Evolutionary conservation across 306 rosid genomes (phyloP).

Genomic region (Comarum palustre): DNA sequence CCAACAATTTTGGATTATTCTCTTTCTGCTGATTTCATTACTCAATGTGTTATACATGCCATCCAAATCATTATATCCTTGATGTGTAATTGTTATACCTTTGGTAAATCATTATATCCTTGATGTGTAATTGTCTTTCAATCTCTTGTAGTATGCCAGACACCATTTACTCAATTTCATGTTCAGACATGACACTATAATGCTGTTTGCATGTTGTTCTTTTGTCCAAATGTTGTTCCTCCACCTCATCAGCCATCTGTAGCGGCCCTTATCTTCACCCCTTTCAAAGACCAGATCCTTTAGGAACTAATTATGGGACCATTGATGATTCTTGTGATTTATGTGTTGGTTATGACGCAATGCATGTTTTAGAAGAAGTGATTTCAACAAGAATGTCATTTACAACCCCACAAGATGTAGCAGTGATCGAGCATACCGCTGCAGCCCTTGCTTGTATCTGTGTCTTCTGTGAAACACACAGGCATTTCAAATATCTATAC

Average conservation of each 20-base stretch:
- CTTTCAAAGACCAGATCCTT: conserved; percentile 86
- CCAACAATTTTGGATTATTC: conserved; percentile 97
- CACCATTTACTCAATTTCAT: conserved; percentile 85
- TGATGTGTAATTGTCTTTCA: conserved; percentile 17
- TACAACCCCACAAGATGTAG: conserved; percentile 45
- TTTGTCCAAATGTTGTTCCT: conserved; percentile 71
- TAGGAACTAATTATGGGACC: conserved; percentile 86
- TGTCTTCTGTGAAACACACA: conserved; percentile 78
- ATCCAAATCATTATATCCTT: too few relatives aligned
- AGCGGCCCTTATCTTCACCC: conserved; percentile 66
- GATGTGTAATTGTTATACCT: too few relatives aligned
- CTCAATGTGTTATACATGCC: conserved; percentile 95
- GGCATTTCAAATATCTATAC: conserved; percentile 81
- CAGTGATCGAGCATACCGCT: conserved; percentile 55
- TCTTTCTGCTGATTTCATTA: conserved; percentile 97
- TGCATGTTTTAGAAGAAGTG: conserved; percentile 84
- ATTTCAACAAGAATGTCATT: conserved; percentile 73
- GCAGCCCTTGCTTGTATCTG: conserved; percentile 83
- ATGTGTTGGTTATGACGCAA: conserved; percentile 82
- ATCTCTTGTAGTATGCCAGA: conserved; percentile 74
- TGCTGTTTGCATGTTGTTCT: conserved; percentile 85
- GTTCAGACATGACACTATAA: conserved; percentile 87
- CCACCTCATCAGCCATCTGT: conserved; percentile 64
- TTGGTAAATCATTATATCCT: conserved; percentile 23
- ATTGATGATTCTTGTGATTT: conserved; percentile 82